Base-by-base conservation (phyloP, 2,329 filamentous ascomycete genomes). In the Trichoderma asperellum region DNA sequence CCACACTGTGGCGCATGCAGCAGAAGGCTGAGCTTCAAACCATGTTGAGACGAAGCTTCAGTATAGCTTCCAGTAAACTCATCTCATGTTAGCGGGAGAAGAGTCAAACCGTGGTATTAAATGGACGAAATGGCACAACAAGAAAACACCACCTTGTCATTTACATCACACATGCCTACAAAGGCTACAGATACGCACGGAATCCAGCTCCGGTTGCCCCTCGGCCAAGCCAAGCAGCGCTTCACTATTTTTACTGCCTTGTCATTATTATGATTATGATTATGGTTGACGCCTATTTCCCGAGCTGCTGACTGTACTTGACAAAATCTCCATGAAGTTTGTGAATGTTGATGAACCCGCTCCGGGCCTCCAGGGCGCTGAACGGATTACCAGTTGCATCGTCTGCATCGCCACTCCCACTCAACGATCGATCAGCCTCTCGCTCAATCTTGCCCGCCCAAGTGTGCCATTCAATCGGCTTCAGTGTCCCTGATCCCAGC, bases 381-480 rank as follows among this genome's bases (percentile, higher is more conserved):
- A 94, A 98, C 6, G 94, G 93, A 77, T 96, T 97, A 18, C 91
- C 91, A 14, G 87, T 81, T 72, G 86, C 91, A 71, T 90, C 88
- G 76, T 93, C 89, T 43, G 91, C 88, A 75, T 91, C 86, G 34
- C 90, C 89, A 70, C 84, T 82, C 74, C 81, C 83, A 73, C 85
- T 81, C 70, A 84, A 80, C 75, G 89, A 88, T 71, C 85, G 81
- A 75, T 85, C 79, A 74, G 91, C 91, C 81, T 96, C 86, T 71
- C 91, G 85, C 84, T 97, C 93, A 77, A 98, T 86, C 83, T 94
- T 89, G 66, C 92, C 91, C 12, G 92, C 92, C 92, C 92, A 96
- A 34, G 89, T 88, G 67, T 88, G 87, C 91, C 92, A 94, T 79
- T 91, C 87, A 74, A 98, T 95, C 2, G 96, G 96, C 78, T 93